Conservation (phyloP, 1,139 yeast species). For the Taphrina flavorubra region DNA sequence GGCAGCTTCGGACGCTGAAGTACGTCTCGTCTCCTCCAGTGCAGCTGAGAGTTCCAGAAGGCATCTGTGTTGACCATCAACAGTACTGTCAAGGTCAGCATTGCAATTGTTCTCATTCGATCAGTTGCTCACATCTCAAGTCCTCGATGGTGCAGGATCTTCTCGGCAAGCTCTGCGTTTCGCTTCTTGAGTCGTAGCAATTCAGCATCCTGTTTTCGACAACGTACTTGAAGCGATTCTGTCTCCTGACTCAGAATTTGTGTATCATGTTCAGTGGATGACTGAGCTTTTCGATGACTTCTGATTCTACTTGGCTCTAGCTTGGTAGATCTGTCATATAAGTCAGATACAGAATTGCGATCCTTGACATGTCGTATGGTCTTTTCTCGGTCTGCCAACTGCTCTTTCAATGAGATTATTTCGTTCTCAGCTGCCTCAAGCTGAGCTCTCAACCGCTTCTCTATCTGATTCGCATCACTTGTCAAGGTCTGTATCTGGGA, state of each 20-base stretch:
- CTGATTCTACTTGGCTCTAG: background rate
- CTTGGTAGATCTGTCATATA: background rate
- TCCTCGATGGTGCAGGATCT: constrained; percentile 19
- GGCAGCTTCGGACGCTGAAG: constrained; percentile 1
- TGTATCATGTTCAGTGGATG: background rate
- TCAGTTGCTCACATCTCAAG: constrained; percentile 20
- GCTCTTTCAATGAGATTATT: constrained; percentile 1
- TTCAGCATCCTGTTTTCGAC: constrained; percentile 18
- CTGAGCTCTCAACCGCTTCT: background rate
- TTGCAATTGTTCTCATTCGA: background rate
- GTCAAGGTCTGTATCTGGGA: constrained; percentile 23
- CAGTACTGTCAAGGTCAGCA: constrained; percentile 10
- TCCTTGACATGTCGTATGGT: background rate
- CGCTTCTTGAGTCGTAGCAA: constrained; percentile 10
- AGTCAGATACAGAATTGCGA: background rate
- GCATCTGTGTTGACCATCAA: constrained; percentile 36
- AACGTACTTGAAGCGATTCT: background rate
- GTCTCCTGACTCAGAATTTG: background rate
- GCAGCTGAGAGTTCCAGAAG: constrained; percentile 28
- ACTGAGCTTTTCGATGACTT: background rate
- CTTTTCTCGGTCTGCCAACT: constrained; percentile 14
- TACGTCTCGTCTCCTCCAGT: constrained; percentile 19
- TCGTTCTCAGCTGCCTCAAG: constrained; percentile 22
- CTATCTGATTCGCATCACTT: constrained; percentile 6
- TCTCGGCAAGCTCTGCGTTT: constrained; percentile 35